Evolutionary conservation across 2,329 filamentous ascomycete genomes (phyloP).

Genomic region (Endocalyx cinctus): DNA sequence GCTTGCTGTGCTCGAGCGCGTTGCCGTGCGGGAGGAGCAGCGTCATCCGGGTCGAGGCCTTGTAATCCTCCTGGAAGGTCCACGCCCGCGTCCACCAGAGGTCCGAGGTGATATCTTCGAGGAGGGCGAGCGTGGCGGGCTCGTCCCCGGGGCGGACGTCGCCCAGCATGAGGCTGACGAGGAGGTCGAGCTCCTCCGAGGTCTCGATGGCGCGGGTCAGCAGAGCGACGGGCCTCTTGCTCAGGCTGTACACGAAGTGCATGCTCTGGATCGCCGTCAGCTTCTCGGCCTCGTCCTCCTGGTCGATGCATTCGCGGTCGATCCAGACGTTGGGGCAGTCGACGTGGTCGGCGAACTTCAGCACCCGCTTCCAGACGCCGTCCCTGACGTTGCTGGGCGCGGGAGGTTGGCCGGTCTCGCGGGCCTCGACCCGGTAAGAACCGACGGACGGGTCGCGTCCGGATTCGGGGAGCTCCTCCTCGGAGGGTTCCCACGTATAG

Average conservation of each 20-base stretch:
- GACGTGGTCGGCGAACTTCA: constrained; percentile 19
- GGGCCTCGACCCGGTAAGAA: constrained; percentile 20
- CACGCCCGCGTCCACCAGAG: constrained; percentile 26
- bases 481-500: constrained; percentile 23
- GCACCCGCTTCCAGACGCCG: constrained; percentile 19
- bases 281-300: constrained; percentile 19
- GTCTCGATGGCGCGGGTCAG: constrained; percentile 20
- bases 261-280: constrained; percentile 25
- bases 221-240: constrained; percentile 20
- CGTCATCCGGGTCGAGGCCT: constrained; percentile 20
- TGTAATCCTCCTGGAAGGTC: constrained; percentile 27
- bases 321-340: constrained; percentile 24
- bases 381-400: constrained; percentile 20
- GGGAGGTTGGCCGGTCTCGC: constrained; percentile 14
- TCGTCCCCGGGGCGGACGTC: constrained; percentile 15
- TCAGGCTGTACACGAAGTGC: constrained; percentile 25
- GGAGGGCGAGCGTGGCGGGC: constrained; percentile 15
- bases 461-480: constrained; percentile 17
- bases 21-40: constrained; percentile 22
- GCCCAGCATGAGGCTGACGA: constrained; percentile 16
- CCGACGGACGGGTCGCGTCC: constrained; percentile 6
- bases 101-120: constrained; percentile 22
- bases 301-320: constrained; percentile 24
- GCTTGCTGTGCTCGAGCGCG: constrained; percentile 19
- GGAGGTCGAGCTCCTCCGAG: constrained; percentile 18